Percentiles rank a stretch among this genome's conserved stretches.
Evolutionary conservation across 108 stramenopile genomes (phyloP).

Genomic region (Fragilaria crotonensis): DNA sequence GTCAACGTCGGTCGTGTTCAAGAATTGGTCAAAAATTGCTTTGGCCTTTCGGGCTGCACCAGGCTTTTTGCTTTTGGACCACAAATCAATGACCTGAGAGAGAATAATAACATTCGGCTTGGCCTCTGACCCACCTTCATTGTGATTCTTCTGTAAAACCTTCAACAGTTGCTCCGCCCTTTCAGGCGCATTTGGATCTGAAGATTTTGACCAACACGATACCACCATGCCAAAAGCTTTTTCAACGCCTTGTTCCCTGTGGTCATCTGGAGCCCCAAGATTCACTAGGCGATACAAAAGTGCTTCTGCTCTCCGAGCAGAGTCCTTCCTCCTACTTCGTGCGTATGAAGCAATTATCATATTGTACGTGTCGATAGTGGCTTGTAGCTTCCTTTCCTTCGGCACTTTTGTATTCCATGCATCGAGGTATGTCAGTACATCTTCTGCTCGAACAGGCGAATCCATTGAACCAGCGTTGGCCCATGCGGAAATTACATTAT

Average conservation of each 20-base stretch:
- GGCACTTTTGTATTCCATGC: neutral
- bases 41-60: neutral
- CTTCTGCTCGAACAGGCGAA: neutral
- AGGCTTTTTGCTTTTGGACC: conserved; percentile 1
- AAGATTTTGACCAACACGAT: neutral
- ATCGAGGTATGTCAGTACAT: neutral
- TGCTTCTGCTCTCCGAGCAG: neutral
- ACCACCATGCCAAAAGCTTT: neutral
- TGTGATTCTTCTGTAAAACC: conserved; percentile 66
- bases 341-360: neutral
- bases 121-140: conserved; percentile 5
- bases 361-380: neutral
- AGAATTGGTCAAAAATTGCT: neutral
- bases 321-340: neutral
- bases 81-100: neutral
- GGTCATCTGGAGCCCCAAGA: neutral
- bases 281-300: neutral
- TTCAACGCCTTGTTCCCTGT: neutral
- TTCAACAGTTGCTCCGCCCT: conserved; percentile 76
- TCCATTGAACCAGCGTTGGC: neutral
- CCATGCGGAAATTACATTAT: neutral
- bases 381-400: neutral
- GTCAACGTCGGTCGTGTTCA: neutral
- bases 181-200: conserved; percentile 39
- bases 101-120: conserved; percentile 1